Evolutionary conservation across 371 early-diverging fungal species (phyloP).

Genomic region (Zancudomyces culisetae): DNA sequence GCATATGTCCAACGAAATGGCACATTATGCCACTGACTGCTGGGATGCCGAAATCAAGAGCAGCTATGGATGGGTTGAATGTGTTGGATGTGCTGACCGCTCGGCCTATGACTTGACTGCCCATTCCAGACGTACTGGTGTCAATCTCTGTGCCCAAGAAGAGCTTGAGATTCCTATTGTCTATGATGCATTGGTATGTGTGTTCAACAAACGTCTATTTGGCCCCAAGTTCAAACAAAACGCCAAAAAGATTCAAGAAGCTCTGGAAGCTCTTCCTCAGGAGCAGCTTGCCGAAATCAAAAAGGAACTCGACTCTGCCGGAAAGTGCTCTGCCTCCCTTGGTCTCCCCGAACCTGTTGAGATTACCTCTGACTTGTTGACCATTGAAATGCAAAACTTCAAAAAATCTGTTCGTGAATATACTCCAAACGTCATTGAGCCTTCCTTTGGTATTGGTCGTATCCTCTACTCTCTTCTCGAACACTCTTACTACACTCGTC

Average conservation of each 20-base stretch:
- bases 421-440: constrained; percentile 98
- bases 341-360: too few relatives aligned
- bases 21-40: constrained; percentile 99
- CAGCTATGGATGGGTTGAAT: constrained; percentile 96
- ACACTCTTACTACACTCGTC: constrained; percentile 87
- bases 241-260: constrained; percentile 71
- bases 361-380: constrained; percentile 53
- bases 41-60: constrained; percentile 96
- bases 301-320: constrained; percentile 31
- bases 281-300: constrained; percentile 36
- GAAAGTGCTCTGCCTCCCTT: constrained; percentile 47
- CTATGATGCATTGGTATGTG: constrained; percentile 56
- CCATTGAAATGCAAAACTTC: constrained; percentile 45
- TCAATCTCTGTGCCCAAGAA: constrained; percentile 86
- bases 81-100: constrained; percentile 99
- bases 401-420: constrained; percentile 87
- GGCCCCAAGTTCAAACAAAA: constrained; percentile 84
- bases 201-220: constrained; percentile 82
- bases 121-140: constrained; percentile 79
- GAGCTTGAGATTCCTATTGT: constrained; percentile 65
- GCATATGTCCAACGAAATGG: constrained; percentile 99
- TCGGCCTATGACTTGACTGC: constrained; percentile 94
- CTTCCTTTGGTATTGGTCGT: constrained; percentile 99
- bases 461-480: constrained; percentile 95
- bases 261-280: constrained; percentile 42